A percentile compares a stretch with the other conserved stretches of the same genome.
These are phyloP conservation scores for Penicillium taxi DNA, from an alignment of 495 filamentous ascomycete genomes.

Conservation along the genomic window DNA sequence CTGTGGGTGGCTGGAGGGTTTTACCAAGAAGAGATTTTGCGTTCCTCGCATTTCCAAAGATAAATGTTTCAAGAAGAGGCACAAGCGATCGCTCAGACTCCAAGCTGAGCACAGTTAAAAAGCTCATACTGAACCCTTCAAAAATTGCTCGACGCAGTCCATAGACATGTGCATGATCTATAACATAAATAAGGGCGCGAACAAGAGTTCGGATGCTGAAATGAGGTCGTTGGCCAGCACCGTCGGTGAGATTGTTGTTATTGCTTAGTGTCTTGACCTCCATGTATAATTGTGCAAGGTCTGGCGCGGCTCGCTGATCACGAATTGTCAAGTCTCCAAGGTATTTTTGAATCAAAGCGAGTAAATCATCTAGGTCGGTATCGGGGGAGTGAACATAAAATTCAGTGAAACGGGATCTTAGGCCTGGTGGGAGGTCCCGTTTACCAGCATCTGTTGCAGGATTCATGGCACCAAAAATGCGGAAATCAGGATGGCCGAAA, in stretches of 20 bases:
- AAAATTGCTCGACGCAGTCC: constrained; percentile 81
- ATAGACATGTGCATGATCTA: constrained; percentile 75
- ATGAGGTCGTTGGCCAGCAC: constrained; percentile 86
- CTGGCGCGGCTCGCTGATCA: constrained; percentile 58
- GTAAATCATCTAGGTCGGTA: constrained; percentile 68
- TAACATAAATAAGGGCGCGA: constrained; percentile 76
- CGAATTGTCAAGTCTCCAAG: constrained; percentile 58
- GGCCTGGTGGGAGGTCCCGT: constrained; percentile 76
- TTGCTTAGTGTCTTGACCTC: constrained; percentile 75
- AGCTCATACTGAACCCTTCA: constrained; percentile 98
- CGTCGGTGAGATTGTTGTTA: constrained; percentile 79
- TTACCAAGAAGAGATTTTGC: constrained; percentile 60
- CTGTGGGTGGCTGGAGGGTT: constrained; percentile 63
- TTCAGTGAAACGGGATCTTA: constrained; percentile 86
- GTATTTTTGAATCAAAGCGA: constrained; percentile 79
- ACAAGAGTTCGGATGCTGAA: constrained; percentile 96
- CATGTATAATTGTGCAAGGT: constrained; percentile 78
- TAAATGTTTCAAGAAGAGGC: constrained; percentile 71
- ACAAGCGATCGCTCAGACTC: constrained; percentile 69
- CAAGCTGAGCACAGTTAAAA: constrained; percentile 73
- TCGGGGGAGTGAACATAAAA: constrained; percentile 88
- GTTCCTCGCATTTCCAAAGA: constrained; percentile 62
- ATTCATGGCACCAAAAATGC: constrained; percentile 98
- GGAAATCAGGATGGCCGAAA: constrained; percentile 83
- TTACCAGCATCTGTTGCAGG: constrained; percentile 97